Evolutionary conservation across 2,329 filamentous ascomycete genomes (phyloP), one percentile per base, ranked within the genome.

Genomic region (Shiraia sp.): DNA sequence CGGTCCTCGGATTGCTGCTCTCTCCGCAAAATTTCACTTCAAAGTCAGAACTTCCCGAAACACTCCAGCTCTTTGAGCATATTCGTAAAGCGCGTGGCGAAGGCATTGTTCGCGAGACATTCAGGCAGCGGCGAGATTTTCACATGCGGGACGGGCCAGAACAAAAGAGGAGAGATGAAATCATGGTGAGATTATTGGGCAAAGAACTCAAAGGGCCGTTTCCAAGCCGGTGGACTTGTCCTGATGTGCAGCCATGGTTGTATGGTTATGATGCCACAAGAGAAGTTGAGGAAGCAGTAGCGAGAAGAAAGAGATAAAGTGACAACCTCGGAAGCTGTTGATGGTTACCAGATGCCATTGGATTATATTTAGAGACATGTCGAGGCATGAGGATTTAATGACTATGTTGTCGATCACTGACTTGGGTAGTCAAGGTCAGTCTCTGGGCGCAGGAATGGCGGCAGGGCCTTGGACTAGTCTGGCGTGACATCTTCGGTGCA

Each of bases 81-180:
- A 38, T 78, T 29, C 67, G 76, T 1, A 79, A 79, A 56, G 65
- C 68, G 16, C 61, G 76, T 26, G 74, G 76, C 10, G 75, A 79
- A 36, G 69, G 75, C 0, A 84, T 87, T 36, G 82, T 79, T 2
- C 70, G 74, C 9, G 83, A 86, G 57, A 82, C 82, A 0, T 86
- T 86, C 51, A 79, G 77, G 38, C 67, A 71, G 36, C 47, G 56
- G 23, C 52, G 42, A 30, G 68, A 69, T 36, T 74, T 73, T 42
- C 73, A 75, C 40, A 65, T 75, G 66, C 49, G 51, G 8, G 63
- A 75, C 52, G 81, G 82, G 0, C 72, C 77, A 3, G 77, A 81
- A 47, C 83, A 87, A 59, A 68, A 77, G 50, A 72, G 68, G 15
- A 72, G 84, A 32, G 83, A 87, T 53, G 61, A 75, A 24, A 35